Evolutionary conservation across 1,284 basidiomycete species (phyloP).

Genomic region (Puccinia sorghi): DNA sequence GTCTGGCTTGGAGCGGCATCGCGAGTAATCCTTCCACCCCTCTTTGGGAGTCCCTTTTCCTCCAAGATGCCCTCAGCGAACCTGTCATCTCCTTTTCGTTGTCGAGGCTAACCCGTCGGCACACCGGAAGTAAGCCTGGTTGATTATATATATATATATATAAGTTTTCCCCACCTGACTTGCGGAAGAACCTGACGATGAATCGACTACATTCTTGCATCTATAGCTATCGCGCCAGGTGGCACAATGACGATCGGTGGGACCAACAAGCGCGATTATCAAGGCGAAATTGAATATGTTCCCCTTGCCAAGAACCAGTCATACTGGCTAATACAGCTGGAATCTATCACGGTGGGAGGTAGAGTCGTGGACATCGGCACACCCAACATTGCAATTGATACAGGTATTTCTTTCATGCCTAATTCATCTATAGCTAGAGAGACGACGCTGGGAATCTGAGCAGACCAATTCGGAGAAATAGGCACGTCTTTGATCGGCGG

Average conservation of each 20-base stretch:
- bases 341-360: constrained; percentile 32
- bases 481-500: constrained; percentile 48
- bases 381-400: constrained; percentile 48
- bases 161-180: neutral
- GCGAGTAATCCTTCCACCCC: constrained; percentile 44
- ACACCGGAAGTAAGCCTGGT: constrained; percentile 7
- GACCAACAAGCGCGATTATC: constrained; percentile 31
- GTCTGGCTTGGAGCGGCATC: constrained; percentile 48
- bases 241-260: constrained; percentile 49
- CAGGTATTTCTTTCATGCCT: constrained; percentile 22
- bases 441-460: constrained; percentile 1
- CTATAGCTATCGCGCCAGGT: constrained; percentile 36
- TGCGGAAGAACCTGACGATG: neutral
- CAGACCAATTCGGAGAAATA: neutral
- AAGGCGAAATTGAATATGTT: constrained; percentile 38
- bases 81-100: constrained; percentile 47
- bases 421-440: neutral
- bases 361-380: constrained; percentile 33
- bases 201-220: neutral
- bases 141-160: too few species aligned
- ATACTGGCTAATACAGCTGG: constrained; percentile 45
- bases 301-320: constrained; percentile 47
- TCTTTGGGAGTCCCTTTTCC: constrained; percentile 45
- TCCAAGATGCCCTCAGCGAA: constrained; percentile 33
- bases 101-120: constrained; percentile 10